Conservation (phyloP, 768 basidiomycete species). For the Podaxis sp. region DNA sequence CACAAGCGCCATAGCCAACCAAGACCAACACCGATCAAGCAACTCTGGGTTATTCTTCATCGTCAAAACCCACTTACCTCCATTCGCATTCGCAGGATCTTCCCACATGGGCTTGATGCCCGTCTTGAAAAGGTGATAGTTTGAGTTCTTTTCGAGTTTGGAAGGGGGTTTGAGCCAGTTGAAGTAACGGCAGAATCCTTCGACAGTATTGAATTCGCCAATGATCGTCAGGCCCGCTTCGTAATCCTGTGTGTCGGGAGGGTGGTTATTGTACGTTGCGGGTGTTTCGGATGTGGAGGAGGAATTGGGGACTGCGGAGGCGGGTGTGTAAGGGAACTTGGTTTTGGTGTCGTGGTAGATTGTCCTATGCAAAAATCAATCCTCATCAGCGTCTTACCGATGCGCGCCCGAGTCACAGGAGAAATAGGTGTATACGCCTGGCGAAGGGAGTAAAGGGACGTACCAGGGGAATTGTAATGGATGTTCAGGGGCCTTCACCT, state of each 20-base stretch:
- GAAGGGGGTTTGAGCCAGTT: conserved; percentile 94
- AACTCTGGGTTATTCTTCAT: conserved; percentile 80
- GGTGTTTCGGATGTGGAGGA: conserved; percentile 21
- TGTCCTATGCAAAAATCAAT: conserved; percentile 49
- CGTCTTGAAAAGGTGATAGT: conserved; percentile 93
- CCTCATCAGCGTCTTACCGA: conserved; percentile 8
- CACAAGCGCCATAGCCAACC: conserved; percentile 88
- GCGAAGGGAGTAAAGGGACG: conserved; percentile 17
- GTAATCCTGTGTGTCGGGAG: conserved; percentile 69
- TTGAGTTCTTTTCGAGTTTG: conserved; percentile 82
- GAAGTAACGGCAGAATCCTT: conserved; percentile 87
- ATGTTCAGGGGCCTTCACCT: conserved; percentile 72
- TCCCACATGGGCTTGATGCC: conserved; percentile 99
- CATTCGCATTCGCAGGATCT: conserved; percentile 85
- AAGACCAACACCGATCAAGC: conserved; percentile 86
- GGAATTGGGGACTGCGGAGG: conserved; percentile 27
- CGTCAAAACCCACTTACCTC: conserved; percentile 94
- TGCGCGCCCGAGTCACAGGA: neutral
- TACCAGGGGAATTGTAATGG: conserved; percentile 84
- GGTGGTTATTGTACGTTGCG: conserved; percentile 17
- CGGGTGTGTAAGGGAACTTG: conserved; percentile 58
- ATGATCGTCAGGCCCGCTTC: conserved; percentile 84
- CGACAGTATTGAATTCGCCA: conserved; percentile 88
- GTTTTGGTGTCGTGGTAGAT: conserved; percentile 87
- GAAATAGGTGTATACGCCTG: neutral